A percentile compares a stretch with the other conserved stretches of the same genome.
phyloP scores from a whole-genome alignment of 2,329 filamentous ascomycete species.

The Diaporthe amygdali region DNA sequence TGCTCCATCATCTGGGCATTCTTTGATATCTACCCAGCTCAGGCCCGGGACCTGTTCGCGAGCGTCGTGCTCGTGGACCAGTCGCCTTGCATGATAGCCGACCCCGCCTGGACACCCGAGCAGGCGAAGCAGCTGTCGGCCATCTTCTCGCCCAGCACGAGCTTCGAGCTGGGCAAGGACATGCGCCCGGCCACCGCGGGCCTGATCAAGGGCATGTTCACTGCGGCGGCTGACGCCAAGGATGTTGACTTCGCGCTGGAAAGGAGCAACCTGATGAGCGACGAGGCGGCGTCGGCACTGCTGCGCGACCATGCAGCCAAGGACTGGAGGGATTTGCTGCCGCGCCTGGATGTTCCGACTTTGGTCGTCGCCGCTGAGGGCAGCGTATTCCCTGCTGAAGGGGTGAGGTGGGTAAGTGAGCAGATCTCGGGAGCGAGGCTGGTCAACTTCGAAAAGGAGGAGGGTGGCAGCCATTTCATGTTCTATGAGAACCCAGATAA shows the following conservation, averaged over 20 bases:
- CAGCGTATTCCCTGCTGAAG: slow-evolving; percentile 16
- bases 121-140: slow-evolving; percentile 28
- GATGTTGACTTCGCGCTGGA: slow-evolving; percentile 34
- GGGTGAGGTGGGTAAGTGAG: slow-evolving; percentile 32
- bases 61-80: slow-evolving; percentile 39
- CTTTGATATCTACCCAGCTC: slow-evolving; percentile 36
- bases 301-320: slow-evolving; percentile 32
- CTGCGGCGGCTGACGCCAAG: slow-evolving; percentile 25
- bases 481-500: slow-evolving; percentile 39
- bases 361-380: slow-evolving; percentile 32
- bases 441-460: slow-evolving; percentile 35
- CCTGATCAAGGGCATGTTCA: slow-evolving; percentile 33
- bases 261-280: slow-evolving; percentile 34
- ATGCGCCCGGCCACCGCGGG: slow-evolving; percentile 26
- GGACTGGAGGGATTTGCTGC: slow-evolving; percentile 38
- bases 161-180: slow-evolving; percentile 28
- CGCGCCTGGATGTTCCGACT: slow-evolving; percentile 34
- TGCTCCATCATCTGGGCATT: slow-evolving; percentile 37
- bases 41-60: slow-evolving; percentile 29
- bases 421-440: slow-evolving; percentile 34
- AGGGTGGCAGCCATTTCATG: slow-evolving; percentile 40
- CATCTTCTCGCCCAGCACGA: slow-evolving; percentile 27
- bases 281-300: slow-evolving; percentile 31
- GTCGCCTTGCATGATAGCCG: slow-evolving; percentile 29
- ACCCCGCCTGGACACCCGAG: slow-evolving; percentile 35